Percentiles rank a stretch among this genome's conserved stretches.
phyloP scores from a whole-genome alignment of 495 filamentous ascomycete species.

The Penicillium pulvis region DNA sequence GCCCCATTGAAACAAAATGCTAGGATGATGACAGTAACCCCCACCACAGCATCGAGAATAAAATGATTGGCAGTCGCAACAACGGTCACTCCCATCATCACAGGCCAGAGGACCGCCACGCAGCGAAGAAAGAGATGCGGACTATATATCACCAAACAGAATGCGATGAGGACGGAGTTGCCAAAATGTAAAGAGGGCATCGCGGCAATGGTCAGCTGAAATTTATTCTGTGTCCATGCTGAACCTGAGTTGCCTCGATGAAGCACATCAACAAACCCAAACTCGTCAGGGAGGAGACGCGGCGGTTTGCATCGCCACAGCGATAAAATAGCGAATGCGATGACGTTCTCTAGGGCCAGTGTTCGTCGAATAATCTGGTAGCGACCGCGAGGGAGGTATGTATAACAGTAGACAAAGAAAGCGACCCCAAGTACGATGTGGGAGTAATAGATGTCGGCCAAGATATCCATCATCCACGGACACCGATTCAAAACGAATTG shows the following conservation, averaged over 20 bases:
- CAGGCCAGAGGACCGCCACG: constrained; percentile 57
- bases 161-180: constrained; percentile 59
- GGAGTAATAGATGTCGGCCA: constrained; percentile 49
- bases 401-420: constrained; percentile 59
- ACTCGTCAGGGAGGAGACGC: constrained; percentile 59
- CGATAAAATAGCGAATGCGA: constrained; percentile 61
- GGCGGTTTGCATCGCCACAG: constrained; percentile 65
- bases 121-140: constrained; percentile 38
- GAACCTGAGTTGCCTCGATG: constrained; percentile 56
- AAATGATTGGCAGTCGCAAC: constrained; percentile 69
- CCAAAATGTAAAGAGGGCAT: constrained; percentile 64
- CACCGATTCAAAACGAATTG: constrained; percentile 45
- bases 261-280: constrained; percentile 64
- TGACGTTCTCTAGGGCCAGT: constrained; percentile 59
- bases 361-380: constrained; percentile 59
- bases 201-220: constrained; percentile 54
- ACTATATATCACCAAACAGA: constrained; percentile 52
- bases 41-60: constrained; percentile 58
- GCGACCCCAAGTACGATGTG: constrained; percentile 54
- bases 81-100: constrained; percentile 61
- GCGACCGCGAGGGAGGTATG: constrained; percentile 50
- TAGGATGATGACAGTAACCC: constrained; percentile 47
- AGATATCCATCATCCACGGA: constrained; percentile 60
- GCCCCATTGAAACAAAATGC: constrained; percentile 52
- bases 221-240: constrained; percentile 62